Evolutionary conservation across 2,329 filamentous ascomycete genomes (phyloP), one percentile per base, ranked within the genome.

Genomic region (Ustulina deusta): DNA sequence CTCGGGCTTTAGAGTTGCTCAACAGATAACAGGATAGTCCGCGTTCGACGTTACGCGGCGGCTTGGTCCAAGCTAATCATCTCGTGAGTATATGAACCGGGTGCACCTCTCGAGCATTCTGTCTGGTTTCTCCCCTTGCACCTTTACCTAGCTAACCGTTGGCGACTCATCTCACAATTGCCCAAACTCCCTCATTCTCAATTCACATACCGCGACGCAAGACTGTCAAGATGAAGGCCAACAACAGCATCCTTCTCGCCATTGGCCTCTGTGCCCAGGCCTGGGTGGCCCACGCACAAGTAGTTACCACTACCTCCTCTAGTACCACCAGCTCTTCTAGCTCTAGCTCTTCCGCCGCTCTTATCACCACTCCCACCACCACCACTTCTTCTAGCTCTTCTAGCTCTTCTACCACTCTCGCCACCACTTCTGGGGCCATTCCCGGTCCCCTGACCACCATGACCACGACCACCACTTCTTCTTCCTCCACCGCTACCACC

Each of bases 211-310:
- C 20, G 15, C 11, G 42, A 15, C 46, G 20, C 25, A 48, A 22
- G 40, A 22, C 15, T 44, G 25, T 58, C 44, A 68, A 63, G 15
- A 69, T 72, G 65, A 71, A 59, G 46, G 9, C 51, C 55, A 40
- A 20, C 38, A 51, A 13, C 3, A 46, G n/a, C n/a, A 38, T 66
- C 22, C 3, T 66, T 22, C n/a, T 70, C 6, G 25, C 27, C 36
- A 22, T 66, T 34, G 59, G 61, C n/a, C n/a, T 65, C n/a, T 20
- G 62, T 20, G 40, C 20, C 20, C n/a, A 44, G 20, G 25, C 44
- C 25, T 49, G 29, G 54, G 27, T 2, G n/a, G 36, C 25, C 7
- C 17, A 48, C 11, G 49, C 49, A 27, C 36, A 55, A n/a, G 2
- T 1, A 7, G n/a, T 22, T 10, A 36, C 25, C 34, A n/a, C 34